phyloP scores from a whole-genome alignment of 495 filamentous ascomycete genomes.

The Xylaria telfairii region DNA sequence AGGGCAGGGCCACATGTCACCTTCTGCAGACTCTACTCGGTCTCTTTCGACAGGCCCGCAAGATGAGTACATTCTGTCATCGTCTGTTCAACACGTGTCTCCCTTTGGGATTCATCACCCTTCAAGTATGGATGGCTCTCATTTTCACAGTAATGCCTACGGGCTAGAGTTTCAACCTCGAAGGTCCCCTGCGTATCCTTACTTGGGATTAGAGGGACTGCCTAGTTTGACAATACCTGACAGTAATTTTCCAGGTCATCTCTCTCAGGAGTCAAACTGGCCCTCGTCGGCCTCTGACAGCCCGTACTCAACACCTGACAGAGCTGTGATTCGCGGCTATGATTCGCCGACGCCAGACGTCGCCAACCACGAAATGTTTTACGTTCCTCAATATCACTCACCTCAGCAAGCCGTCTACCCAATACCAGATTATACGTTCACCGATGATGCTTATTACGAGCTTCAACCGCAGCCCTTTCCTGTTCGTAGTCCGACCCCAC shows the following conservation, averaged over 20 bases:
- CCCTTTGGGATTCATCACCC: conserved; percentile 26
- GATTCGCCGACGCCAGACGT: conserved; percentile 32
- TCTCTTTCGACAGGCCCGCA: conserved; percentile 28
- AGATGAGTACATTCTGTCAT: conserved; percentile 31
- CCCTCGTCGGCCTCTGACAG: conserved; percentile 57
- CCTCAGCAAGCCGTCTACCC: conserved; percentile 25
- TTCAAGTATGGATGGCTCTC: conserved; percentile 35
- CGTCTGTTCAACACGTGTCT: conserved; percentile 8
- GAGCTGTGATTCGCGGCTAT: conserved; percentile 25
- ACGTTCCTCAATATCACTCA: conserved; percentile 23
- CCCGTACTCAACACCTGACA: conserved; percentile 51
- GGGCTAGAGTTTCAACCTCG: conserved; percentile 33
- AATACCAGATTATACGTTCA: conserved; percentile 22
- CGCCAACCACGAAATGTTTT: conserved; percentile 1
- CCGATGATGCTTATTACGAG: conserved; percentile 36
- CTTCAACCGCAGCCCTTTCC: conserved; percentile 37
- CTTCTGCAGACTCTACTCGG: conserved; percentile 28
- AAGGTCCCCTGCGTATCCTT: conserved; percentile 33
- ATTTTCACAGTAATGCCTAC: conserved; percentile 31
- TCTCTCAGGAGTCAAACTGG: conserved; percentile 48
- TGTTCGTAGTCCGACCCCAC: conserved; percentile 51
- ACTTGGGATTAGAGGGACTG: conserved; percentile 31
- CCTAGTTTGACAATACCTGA: conserved; percentile 43
- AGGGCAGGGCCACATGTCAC: conserved; percentile 35
- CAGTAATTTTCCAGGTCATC: conserved; percentile 38